phyloP scores from a whole-genome alignment of 2,329 filamentous ascomycete genomes.

The Fusarium chuoi region DNA sequence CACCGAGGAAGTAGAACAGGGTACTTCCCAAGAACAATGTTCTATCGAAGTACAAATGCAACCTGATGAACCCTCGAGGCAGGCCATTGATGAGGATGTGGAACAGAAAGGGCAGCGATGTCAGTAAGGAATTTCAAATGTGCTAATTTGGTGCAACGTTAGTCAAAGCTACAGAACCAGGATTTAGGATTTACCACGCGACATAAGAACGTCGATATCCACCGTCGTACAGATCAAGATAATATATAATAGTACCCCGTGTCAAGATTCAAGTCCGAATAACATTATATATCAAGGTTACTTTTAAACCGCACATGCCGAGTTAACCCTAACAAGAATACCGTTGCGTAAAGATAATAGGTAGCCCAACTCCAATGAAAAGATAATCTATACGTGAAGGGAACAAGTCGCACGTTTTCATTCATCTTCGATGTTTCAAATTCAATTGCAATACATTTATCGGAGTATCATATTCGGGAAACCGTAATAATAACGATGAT shows the following conservation, averaged over 20 bases:
- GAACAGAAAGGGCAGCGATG: conserved; percentile 1
- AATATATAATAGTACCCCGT: neutral
- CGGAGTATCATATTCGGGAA: conserved; percentile 2
- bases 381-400: neutral
- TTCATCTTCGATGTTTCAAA: neutral
- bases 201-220: neutral
- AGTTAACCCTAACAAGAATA: neutral
- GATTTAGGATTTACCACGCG: neutral
- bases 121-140: neutral
- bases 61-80: neutral
- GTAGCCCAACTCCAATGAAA: neutral
- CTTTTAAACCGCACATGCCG: neutral
- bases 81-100: neutral
- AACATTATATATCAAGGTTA: neutral
- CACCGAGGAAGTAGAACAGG: conserved; percentile 34
- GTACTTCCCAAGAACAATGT: neutral
- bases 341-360: neutral
- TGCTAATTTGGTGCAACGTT: neutral
- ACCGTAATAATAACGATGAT: conserved; percentile 4
- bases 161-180: neutral
- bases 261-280: neutral
- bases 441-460: neutral
- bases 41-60: conserved; percentile 2
- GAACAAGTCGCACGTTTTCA: neutral
- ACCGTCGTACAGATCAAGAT: neutral